Percentiles rank a stretch among this genome's conserved stretches.
These are phyloP conservation scores for Pyrenophora graminea DNA, from an alignment of 2,329 filamentous ascomycete species.

Conservation along the genomic window DNA sequence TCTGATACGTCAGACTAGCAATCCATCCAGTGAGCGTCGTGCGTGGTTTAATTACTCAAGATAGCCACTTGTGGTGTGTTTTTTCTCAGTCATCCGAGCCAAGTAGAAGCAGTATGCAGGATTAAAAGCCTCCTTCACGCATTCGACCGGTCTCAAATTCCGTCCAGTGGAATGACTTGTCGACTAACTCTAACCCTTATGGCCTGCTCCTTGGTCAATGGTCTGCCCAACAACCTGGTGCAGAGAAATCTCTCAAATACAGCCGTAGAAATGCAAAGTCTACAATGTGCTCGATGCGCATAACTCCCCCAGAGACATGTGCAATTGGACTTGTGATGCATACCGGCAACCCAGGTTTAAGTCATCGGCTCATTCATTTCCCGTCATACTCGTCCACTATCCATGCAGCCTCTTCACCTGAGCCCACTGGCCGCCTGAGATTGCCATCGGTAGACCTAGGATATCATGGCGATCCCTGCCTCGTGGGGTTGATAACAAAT, in stretches of 20 bases:
- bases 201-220: no score
- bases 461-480: constrained; percentile 6
- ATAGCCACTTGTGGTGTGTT: neutral
- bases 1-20: neutral
- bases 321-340: neutral
- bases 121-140: constrained; percentile 1
- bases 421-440: neutral
- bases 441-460: constrained; percentile 1
- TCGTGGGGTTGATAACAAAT: neutral
- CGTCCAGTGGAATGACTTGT: neutral
- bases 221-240: neutral
- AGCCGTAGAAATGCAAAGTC: constrained; percentile 17
- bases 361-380: neutral
- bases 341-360: neutral
- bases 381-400: neutral
- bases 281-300: constrained; percentile 9
- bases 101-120: constrained; percentile 13
- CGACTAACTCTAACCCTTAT: no score
- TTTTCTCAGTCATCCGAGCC: neutral
- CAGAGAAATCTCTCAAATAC: constrained; percentile 11
- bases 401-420: neutral
- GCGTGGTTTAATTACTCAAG: neutral
- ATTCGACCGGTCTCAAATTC: constrained; percentile 7
- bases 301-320: neutral
- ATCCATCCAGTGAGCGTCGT: neutral